Evolutionary conservation across 1,284 basidiomycete species (phyloP), one percentile per base, ranked within the genome.

Genomic region (Omphalotus olearius): DNA sequence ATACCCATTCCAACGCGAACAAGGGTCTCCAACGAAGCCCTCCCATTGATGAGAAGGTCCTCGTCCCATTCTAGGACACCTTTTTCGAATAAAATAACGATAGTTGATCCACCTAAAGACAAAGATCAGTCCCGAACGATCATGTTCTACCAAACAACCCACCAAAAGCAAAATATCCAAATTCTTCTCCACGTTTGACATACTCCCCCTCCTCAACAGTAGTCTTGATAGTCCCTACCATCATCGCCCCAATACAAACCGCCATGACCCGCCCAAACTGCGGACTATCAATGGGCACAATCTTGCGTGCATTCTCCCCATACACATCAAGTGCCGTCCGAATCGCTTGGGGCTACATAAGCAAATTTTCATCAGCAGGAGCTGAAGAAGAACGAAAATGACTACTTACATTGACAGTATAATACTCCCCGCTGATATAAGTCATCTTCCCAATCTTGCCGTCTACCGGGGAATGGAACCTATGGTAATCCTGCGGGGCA

Each of bases 401-500:
- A 60, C 26, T 3, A 74, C 84, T 56, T 58, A 88, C 85, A 57
- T 94, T 95, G 56, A 95, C 93, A 0, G 93, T 96, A 66, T 95
- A 96, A 66, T 95, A 96, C 64, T 94, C 90, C 14, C 93, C 92
- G 2, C 82, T 59, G 56, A 95, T 88, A 59, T 86, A 78, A 2
- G 82, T 85, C 82, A 93, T 91, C 41, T 75, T 76, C 16, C 92
- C 93, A 33, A 96, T 80, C 20, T 65, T 79, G 0, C 93, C 95
- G 58, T 93, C 88, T 16, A 96, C 91, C 0, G 94, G 93, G 0
- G 85, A 86, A 66, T 98, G 95, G 78, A 95, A 98, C 0, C 96
- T 86, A 68, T 99, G 96, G 63, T 99, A 99, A 65, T 97, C 94
- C 66, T 94, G 93, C 0, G 94, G 93, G 1, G 93, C 93, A n/a